Percentiles rank a stretch among this genome's conserved stretches.
Conservation (phyloP, 345 rosid genomes). For the Brassica cretica region DNA sequence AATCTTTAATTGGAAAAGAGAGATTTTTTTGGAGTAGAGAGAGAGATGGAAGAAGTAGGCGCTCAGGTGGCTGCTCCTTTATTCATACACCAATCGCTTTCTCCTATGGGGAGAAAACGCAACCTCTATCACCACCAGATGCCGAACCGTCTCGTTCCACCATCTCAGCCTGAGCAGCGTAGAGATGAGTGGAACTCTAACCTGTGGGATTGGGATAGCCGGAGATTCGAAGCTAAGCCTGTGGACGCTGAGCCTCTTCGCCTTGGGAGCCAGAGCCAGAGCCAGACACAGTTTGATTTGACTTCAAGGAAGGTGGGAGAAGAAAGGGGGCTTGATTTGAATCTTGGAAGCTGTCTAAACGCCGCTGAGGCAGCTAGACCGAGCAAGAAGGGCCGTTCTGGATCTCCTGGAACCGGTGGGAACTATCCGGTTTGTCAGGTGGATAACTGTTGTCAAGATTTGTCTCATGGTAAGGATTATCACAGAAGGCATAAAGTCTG, state of each 20-base stretch:
- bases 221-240: constrained; percentile 66
- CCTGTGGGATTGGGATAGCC: constrained; percentile 83
- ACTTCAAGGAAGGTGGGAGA: constrained; percentile 42
- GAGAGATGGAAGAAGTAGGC: constrained; percentile 74
- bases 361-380: constrained; percentile 49
- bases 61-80: constrained; percentile 67
- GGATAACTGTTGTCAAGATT: constrained; percentile 74
- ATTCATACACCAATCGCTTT: constrained; percentile 55
- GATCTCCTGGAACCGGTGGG: constrained; percentile 59
- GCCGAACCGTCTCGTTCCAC: constrained; percentile 24
- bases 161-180: constrained; percentile 36
- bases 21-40: constrained; percentile 1
- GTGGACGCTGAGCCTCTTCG: constrained; percentile 43
- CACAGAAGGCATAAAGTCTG: constrained; percentile 94
- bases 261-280: constrained; percentile 30
- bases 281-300: constrained; percentile 24
- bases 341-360: constrained; percentile 60
- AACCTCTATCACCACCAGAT: constrained; percentile 55
- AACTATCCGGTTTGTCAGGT: constrained; percentile 85
- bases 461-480: constrained; percentile 80
- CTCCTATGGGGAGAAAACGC: constrained; percentile 64
- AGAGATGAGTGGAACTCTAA: constrained; percentile 67
- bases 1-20: constrained; percentile 7
- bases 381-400: constrained; percentile 68
- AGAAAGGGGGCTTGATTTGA: constrained; percentile 60